phyloP scores from a whole-genome alignment of 192 early-diverging fungal genomes.

The Thamnidium elegans region DNA sequence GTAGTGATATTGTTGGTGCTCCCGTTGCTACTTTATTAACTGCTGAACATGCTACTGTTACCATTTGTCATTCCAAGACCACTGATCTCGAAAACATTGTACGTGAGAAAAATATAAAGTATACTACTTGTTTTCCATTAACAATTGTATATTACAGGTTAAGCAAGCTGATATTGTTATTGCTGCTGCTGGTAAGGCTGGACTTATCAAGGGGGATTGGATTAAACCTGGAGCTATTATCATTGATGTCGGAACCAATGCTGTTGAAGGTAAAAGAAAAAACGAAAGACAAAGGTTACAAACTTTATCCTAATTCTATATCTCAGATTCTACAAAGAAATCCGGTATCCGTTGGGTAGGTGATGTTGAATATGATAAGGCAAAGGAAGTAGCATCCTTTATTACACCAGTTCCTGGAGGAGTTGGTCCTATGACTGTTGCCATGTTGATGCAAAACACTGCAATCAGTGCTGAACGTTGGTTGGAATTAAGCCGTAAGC shows the following conservation, averaged over 20 bases:
- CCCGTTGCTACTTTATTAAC: conserved; percentile 85
- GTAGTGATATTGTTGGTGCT: conserved; percentile 95
- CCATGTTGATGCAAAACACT: conserved; percentile 94
- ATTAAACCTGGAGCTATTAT: conserved; percentile 90
- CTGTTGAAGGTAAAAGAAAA: conserved; percentile 54
- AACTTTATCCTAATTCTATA: neutral
- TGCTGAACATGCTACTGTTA: conserved; percentile 84
- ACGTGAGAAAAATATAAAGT: conserved; percentile 18
- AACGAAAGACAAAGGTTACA: neutral
- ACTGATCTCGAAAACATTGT: conserved; percentile 73
- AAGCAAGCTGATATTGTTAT: conserved; percentile 85
- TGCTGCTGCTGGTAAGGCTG: conserved; percentile 80
- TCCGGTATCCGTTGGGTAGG: conserved; percentile 89
- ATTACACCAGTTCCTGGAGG: conserved; percentile 98
- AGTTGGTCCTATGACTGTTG: conserved; percentile 99
- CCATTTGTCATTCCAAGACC: conserved; percentile 90
- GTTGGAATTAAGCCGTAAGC: conserved; percentile 50
- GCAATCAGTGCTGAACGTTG: conserved; percentile 73
- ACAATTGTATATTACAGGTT: conserved; percentile 21
- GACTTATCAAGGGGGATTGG: conserved; percentile 90
- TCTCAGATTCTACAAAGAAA: conserved; percentile 82
- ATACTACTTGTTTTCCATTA: neutral
- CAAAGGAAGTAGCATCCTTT: conserved; percentile 64
- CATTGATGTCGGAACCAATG: conserved; percentile 98
- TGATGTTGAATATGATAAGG: conserved; percentile 84